Conservation (phyloP, 768 basidiomycete species). For the Termitomyces sp. region DNA sequence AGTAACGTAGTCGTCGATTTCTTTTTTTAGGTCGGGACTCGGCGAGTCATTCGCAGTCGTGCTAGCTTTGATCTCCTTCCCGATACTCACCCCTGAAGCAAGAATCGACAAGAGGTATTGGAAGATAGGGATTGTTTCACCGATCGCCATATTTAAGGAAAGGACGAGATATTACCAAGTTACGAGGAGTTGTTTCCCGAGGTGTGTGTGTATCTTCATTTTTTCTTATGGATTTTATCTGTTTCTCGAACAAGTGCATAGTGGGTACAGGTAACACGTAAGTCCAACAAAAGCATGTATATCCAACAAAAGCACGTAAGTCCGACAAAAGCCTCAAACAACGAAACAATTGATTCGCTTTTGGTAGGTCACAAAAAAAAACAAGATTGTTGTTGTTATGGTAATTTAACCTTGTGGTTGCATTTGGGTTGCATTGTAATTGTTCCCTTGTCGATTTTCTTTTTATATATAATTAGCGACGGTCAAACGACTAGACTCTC, state of each 20-base stretch:
- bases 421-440: neutral
- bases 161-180: no score
- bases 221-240: no score
- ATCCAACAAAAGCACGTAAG: no score
- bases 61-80: neutral
- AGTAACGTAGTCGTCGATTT: neutral
- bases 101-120: neutral
- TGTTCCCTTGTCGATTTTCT: neutral
- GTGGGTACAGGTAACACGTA: no score
- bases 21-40: neutral
- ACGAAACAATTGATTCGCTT: neutral
- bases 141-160: neutral
- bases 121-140: neutral
- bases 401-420: neutral
- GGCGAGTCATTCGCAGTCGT: neutral
- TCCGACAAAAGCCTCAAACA: neutral
- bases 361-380: neutral
- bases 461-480: neutral
- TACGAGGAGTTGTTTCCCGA: neutral
- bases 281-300: no score
- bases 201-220: neutral
- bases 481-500: neutral
- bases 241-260: neutral
- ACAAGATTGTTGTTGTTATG: neutral
- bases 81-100: neutral